A percentile compares a stretch with the other conserved stretches of the same genome.
phyloP scores from a whole-genome alignment of 495 filamentous ascomycete species.

The Daldinia bambusicola region DNA sequence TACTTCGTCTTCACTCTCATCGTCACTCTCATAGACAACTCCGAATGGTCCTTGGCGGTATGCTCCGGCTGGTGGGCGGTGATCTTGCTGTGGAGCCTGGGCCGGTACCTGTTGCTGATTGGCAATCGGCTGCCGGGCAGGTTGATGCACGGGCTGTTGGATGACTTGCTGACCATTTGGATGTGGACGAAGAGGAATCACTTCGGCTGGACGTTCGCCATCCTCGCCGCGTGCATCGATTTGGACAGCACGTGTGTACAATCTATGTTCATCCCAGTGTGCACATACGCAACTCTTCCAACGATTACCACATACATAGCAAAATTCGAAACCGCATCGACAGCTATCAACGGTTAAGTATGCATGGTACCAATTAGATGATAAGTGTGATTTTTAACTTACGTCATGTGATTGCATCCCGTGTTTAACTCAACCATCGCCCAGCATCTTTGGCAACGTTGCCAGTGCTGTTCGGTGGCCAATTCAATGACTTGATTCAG shows the following conservation, averaged over 20 bases:
- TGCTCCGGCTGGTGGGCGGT: background rate
- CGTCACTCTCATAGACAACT: constrained; percentile 29
- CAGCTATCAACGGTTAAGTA: constrained; percentile 53
- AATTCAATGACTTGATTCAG: constrained; percentile 69
- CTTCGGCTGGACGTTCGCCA: background rate
- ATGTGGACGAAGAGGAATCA: background rate
- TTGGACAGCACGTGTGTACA: constrained; percentile 47
- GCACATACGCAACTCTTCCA: constrained; percentile 64
- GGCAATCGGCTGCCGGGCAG: background rate
- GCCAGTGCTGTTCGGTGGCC: constrained; percentile 74
- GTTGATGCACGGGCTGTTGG: background rate
- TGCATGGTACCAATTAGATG: background rate
- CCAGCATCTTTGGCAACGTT: constrained; percentile 76
- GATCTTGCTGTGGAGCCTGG: background rate
- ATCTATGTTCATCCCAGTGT: constrained; percentile 52
- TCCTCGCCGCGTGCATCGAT: constrained; percentile 47
- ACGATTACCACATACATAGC: constrained; percentile 62
- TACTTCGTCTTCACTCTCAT: background rate
- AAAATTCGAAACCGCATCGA: constrained; percentile 65
- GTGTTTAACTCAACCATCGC: constrained; percentile 76
- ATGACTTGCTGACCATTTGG: background rate
- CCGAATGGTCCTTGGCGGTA: no score
- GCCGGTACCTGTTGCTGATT: background rate
- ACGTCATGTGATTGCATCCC: constrained; percentile 87
- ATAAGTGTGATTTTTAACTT: constrained; percentile 26